Evolutionary conservation across 208 protist genomes (phyloP).

Genomic region (Novymonas esmeraldas): DNA sequence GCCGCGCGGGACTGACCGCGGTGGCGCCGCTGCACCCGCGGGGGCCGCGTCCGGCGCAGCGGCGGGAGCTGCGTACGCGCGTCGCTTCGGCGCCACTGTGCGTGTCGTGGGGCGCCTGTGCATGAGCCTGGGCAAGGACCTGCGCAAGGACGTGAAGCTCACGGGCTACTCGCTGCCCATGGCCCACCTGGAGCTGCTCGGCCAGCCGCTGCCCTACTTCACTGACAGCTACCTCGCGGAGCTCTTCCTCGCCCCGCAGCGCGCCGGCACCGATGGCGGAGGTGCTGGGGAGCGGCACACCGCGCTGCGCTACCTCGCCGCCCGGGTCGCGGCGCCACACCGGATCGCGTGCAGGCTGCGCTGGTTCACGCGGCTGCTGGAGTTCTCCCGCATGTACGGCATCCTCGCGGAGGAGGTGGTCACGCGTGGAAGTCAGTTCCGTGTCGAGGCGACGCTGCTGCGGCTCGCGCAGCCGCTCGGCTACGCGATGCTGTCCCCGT

Average conservation of each 20-base stretch:
- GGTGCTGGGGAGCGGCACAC: conserved; percentile 11
- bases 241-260: conserved; percentile 33
- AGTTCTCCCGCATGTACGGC: conserved; percentile 84
- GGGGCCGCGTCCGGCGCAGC: neutral
- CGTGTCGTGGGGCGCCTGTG: conserved; percentile 65
- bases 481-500: conserved; percentile 76
- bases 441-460: conserved; percentile 81
- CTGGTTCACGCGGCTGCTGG: conserved; percentile 59
- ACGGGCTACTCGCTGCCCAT: conserved; percentile 65
- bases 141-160: conserved; percentile 62
- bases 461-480: conserved; percentile 69
- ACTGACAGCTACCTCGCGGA: conserved; percentile 49
- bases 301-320: conserved; percentile 59
- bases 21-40: neutral
- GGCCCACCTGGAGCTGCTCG: conserved; percentile 57
- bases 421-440: conserved; percentile 84
- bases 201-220: conserved; percentile 65
- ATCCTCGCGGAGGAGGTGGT: conserved; percentile 79
- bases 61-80: conserved; percentile 32
- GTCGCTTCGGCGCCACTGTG: conserved; percentile 54
- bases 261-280: neutral
- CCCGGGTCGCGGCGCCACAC: conserved; percentile 48
- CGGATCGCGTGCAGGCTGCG: conserved; percentile 58
- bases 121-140: conserved; percentile 57
- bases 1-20: neutral